Base-by-base conservation (phyloP, 108 stramenopile species). In the Nitzschia palea region DNA sequence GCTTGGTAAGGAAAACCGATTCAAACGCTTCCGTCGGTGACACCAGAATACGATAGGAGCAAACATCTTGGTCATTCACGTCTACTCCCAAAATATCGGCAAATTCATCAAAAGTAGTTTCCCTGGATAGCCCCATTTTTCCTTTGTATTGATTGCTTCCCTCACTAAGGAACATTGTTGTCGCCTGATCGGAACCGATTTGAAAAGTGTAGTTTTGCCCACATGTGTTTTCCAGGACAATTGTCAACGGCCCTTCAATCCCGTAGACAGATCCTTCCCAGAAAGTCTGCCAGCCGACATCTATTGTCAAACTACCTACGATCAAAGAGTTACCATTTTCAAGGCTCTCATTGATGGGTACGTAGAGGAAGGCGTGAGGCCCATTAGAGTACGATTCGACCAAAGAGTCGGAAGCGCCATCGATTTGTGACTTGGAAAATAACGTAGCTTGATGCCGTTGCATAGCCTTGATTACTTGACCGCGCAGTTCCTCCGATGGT, bases 201-300 rank as follows among this genome's bases (percentile, higher is more conserved):
- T 45, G 26, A 62, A 44, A 62, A 14, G 27, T 27, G 6, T 62
- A 62, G 18, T 28, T 32, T 18, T 58, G 35, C 29, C 22, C 57
- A 23, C 57, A 47, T 30, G 63, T 65, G 33, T 23, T 58, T 34
- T 58, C 57, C 63, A 50, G 48, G 3, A 55, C 65, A 55, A 67
- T 27, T 2, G 35, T 31, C 18, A 54, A 18, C 2, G 30, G 17
- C 37, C 36, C 65, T 15, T n/a, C 23, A 35, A 61, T 61, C 18
- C 51, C 42, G 32, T 67, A 23, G 5, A 54, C 26, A 22, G 51
- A 55, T 31, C 26, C 54, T 22, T 45, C 43, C 23, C 22, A 45
- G 8, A 62, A 44, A 8, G 42, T 26, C 9, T 28, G 17, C 60
- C 60, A 62, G 1, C 18, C 14, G 15, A 62, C 28, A 43, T 62